Evolutionary conservation across 1,284 basidiomycete genomes (phyloP), one percentile per base, ranked within the genome.

Genomic region (Cryptococcus floricola): DNA sequence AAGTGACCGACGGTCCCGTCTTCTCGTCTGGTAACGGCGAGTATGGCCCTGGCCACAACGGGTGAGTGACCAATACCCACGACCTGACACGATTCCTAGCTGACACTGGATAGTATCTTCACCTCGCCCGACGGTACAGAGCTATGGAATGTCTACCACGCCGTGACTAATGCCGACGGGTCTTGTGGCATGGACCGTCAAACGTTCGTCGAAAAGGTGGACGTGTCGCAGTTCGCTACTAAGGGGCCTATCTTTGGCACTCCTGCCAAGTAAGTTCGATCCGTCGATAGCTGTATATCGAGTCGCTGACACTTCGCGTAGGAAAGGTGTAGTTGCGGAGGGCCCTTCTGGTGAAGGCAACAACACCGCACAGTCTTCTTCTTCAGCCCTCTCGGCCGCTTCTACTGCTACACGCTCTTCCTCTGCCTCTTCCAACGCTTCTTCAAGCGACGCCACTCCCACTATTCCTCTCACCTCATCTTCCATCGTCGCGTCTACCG

Each of bases 141-240:
- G 43, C 43, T 62, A 7, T 64, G 63, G 63, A 64, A 64, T 39
- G 54, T 60, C 38, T 64, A 60, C 38, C 63, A 64, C 44, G 58
- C 63, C 3, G 56, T 58, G 5, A 50, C 50, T 13, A 58, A 58
- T 23, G 46, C 61, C 9, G 48, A 34, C 14, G 61, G 61, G 13
- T 55, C 58, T 31, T 64, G 62, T 51, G 62, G 60, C 10, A 39
- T 34, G n/a, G 58, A 59, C 42, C 52, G 62, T 41, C 46, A 52
- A 16, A 60, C 62, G 10, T 64, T 56, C 25, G 60, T 49, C 12
- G 27, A 42, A 49, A 64, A 60, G 42, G 47, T 64, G 37, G 60
- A 62, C 49, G 44, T 39, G 16, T 48, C 55, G 10, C 41, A 52
- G 23, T 48, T 59, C 49, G 16, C 43, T 37, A 31, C 51, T 23